These are phyloP conservation scores for Basipetospora chlamydospora DNA, from an alignment of 2,329 filamentous ascomycete species.

Conservation along the genomic window DNA sequence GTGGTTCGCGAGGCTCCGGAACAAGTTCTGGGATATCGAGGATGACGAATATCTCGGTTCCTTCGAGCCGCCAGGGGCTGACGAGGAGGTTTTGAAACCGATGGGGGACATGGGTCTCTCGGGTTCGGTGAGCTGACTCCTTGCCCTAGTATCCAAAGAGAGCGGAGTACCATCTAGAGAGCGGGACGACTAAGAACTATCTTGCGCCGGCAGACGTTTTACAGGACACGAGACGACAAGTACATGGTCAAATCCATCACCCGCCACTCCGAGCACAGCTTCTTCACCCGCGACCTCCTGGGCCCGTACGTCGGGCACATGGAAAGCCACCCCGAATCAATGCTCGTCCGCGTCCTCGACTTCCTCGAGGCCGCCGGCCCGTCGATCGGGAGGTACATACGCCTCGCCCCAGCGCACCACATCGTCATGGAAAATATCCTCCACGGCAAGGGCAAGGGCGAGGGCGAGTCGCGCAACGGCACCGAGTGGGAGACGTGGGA, in stretches of 20 bases:
- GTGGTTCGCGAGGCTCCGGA: background rate
- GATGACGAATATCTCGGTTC: background rate
- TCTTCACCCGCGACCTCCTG: constrained; percentile 54
- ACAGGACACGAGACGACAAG: constrained; percentile 48
- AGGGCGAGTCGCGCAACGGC: constrained; percentile 21
- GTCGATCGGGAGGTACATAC: constrained; percentile 44
- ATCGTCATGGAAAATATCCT: constrained; percentile 69
- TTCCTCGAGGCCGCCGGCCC: constrained; percentile 41
- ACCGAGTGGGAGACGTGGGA: constrained; percentile 56
- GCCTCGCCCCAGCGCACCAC: constrained; percentile 52
- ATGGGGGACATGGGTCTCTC: background rate
- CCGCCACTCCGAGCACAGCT: constrained; percentile 53
- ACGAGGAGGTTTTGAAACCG: background rate
- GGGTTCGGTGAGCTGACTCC: background rate
- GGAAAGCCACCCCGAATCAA: constrained; percentile 39
- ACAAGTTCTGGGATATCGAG: background rate
- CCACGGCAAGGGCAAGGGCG: constrained; percentile 37
- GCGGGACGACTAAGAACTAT: background rate
- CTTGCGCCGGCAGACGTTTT: constrained; percentile 52
- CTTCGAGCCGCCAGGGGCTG: no score
- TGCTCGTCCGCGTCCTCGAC: constrained; percentile 59
- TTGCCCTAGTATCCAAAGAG: background rate
- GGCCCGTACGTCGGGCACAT: constrained; percentile 51
- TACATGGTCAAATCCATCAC: constrained; percentile 61
- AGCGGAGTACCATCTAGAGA: no score